Base-by-base conservation (phyloP, 805 yeast species). In the Saccharomycopsis fermentans region DNA sequence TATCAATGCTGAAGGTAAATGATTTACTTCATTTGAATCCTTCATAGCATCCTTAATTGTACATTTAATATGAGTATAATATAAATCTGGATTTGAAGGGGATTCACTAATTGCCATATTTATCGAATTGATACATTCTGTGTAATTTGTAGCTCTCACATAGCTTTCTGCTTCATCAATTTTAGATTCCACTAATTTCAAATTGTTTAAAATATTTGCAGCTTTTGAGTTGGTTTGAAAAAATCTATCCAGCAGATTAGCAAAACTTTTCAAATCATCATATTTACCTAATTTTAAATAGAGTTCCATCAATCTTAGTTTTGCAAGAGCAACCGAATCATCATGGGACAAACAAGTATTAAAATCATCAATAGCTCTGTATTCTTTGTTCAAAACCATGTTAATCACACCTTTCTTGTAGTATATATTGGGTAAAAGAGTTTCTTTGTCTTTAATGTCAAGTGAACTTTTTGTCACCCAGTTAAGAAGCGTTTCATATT, bases 321-420 rank as follows among this genome's bases (percentile, higher is more conserved):
- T 72, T n/a, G 90, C 86, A 1, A 81, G 76, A 14, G 65, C 63
- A 59, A 74, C 75, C 5, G 64, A 43, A 3, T 64, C 54, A 57
- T 65, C 69, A 54, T 58, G 54, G n/a, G 67, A 65, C 52, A 81
- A 66, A 26, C 85, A 79, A 14, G 64, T 66, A 59, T 77, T 73
- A 58, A 86, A 80, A 63, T 81, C 83, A 1, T 68, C 68, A 6
- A 82, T 71, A 0, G 91, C 85, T 40, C 73, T 72, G 35, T 68
- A 62, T 34, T 81, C 86, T 59, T 79, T 80, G 36, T 81, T 81
- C 62, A 83, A 65, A 14, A 82, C 76, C 57, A 83, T 69, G 57
- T 84, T 84, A 2, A 85, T 78, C 51, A 84, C 67, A 0, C 89
- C 90, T 58, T 78, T 77, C 66, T 81, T 84, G 66, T 79, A 83